Evolutionary conservation across 768 basidiomycete species (phyloP), one percentile per base, ranked within the genome.

Genomic region (Lyophyllum atratum): DNA sequence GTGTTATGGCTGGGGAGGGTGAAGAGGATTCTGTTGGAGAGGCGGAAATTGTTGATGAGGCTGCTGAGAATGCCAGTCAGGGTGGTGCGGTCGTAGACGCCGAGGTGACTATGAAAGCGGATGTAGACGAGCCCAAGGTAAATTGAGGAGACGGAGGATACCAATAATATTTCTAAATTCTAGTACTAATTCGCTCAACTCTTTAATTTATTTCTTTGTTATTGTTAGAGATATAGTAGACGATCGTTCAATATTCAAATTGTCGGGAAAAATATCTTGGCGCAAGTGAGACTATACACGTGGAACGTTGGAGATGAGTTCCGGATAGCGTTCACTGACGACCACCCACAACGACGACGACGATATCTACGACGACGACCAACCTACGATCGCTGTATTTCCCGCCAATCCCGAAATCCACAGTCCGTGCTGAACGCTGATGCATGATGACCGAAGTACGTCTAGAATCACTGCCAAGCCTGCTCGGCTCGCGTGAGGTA

Each of bases 391-490:
- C 45, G 15, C 25, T 10, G 4, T 25, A 46, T 46, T 46, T 46
- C 14, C 11, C 25, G 17, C n/a, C 39, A 40, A 10, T n/a, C 10
- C 39, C 10, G 24, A n/a, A 12, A 46, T 46, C 39, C 10, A 12
- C 7, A 12, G 28, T 46, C 26, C 15, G 46, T 29, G 12, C n/a
- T n/a, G 12, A 7, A 19, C 46, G 25, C 10, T 28, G 45, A n/a
- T n/a, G n/a, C n/a, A n/a, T n/a, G n/a, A 45, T 56, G 40, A 54
- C 34, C 33, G 45, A 44, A 50, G 58, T 62, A 56, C 50, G 54
- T 59, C 29, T 24, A 25, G 31, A 24, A 37, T 37, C 25, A 33
- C 14, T 56, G 60, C 61, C 61, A 62, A 62, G 61, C 48, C 61
- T 31, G 29, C 29, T 55, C 55, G 49, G 17, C 50, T 34, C 54